Evolutionary conservation across 2,329 filamentous ascomycete species (phyloP).

Genomic region (Bipolaris cookei): DNA sequence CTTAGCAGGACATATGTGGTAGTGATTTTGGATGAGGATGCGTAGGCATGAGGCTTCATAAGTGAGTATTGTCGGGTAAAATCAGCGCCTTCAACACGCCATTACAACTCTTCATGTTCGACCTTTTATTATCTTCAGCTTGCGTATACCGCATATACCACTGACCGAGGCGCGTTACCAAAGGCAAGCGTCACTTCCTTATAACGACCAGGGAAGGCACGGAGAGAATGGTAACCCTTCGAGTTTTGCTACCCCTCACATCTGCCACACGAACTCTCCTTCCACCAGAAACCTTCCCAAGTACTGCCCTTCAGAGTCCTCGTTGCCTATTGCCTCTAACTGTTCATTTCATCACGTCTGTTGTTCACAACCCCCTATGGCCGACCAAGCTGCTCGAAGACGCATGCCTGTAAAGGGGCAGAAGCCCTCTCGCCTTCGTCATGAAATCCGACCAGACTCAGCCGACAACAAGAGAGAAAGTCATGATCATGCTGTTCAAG

Average conservation of each 20-base stretch:
- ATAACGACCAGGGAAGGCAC: constrained; percentile 17
- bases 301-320: neutral
- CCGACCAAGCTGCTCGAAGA: constrained; percentile 14
- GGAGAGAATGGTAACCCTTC: constrained; percentile 18
- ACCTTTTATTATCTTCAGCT: neutral
- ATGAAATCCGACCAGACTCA: constrained; percentile 26
- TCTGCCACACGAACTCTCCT: neutral
- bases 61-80: no score
- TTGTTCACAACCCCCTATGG: constrained; percentile 16
- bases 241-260: constrained; percentile 13
- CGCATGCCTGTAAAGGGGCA: constrained; percentile 10
- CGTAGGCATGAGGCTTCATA: no score
- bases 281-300: neutral
- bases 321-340: neutral
- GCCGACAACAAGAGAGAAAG: constrained; percentile 20
- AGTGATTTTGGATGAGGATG: no score
- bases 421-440: constrained; percentile 30
- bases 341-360: neutral
- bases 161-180: constrained; percentile 3
- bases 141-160: no score
- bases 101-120: neutral
- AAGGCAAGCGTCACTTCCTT: constrained; percentile 23
- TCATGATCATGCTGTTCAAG: constrained; percentile 16
- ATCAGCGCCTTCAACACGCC: neutral
- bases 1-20: no score